These are phyloP conservation scores for Podaxis carcinomalis DNA, from an alignment of 768 basidiomycete genomes.

Conservation along the genomic window DNA sequence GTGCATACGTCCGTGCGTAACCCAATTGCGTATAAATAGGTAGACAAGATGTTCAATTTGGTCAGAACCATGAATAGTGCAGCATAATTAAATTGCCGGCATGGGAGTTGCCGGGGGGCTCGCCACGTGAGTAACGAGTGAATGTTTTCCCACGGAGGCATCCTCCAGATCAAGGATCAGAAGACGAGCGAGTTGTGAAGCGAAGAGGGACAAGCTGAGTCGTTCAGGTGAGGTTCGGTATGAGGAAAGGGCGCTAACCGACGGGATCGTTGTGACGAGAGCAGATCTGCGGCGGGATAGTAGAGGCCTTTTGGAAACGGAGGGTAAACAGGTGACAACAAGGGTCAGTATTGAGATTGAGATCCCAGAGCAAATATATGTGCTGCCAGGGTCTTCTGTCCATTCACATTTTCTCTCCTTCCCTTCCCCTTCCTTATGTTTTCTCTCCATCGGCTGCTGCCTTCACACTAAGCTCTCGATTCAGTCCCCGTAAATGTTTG, in stretches of 20 bases:
- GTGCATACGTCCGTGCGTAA: background rate
- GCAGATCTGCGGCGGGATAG: background rate
- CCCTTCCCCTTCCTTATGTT: background rate
- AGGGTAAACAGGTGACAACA: conserved; percentile 16
- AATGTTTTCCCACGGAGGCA: background rate
- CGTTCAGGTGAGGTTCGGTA: background rate
- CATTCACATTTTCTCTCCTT: background rate
- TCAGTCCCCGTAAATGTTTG: background rate
- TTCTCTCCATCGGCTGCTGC: background rate
- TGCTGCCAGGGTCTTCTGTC: background rate
- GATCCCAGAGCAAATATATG: conserved; percentile 2
- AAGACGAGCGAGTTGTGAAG: background rate
- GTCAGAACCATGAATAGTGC: background rate
- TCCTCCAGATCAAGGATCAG: background rate
- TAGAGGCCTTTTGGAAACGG: conserved; percentile 8
- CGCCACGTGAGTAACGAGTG: conserved; percentile 1
- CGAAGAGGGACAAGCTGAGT: background rate
- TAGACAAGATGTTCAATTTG: background rate
- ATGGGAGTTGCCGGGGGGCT: conserved; percentile 1
- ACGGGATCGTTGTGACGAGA: background rate
- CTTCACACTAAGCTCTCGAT: background rate
- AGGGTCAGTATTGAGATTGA: background rate
- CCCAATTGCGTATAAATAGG: background rate
- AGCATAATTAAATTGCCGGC: background rate
- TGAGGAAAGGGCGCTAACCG: background rate